Percentiles rank a stretch among this genome's conserved stretches.
Conservation (phyloP, 2,329 filamentous ascomycete genomes). For the Aphanocladium album region DNA sequence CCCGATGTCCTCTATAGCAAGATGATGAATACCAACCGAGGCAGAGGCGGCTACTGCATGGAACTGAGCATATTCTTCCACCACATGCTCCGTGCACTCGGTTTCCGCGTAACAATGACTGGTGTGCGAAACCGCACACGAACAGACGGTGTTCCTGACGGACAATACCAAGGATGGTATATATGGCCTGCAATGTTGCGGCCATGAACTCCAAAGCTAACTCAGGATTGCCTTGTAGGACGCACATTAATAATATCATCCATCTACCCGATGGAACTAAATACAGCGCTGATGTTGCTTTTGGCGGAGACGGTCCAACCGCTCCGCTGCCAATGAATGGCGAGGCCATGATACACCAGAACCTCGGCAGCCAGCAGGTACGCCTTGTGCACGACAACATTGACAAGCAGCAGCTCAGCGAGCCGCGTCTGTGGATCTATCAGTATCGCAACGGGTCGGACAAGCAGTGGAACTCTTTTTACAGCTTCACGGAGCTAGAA, state of each 20-base stretch:
- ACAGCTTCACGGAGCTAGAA: conserved; percentile 62
- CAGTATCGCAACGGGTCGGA: conserved; percentile 47
- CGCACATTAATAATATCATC: conserved; percentile 60
- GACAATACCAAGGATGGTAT: conserved; percentile 45
- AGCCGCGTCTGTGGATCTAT: conserved; percentile 57
- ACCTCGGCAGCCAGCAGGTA: conserved; percentile 51
- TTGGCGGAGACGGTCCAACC: conserved; percentile 59
- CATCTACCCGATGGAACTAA: conserved; percentile 42
- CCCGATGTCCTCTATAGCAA: conserved; percentile 45
- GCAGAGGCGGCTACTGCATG: conserved; percentile 57
- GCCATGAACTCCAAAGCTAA: neutral
- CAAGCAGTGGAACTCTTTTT: conserved; percentile 54
- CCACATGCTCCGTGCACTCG: conserved; percentile 44
- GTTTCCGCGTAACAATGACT: conserved; percentile 49
- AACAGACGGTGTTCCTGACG: conserved; percentile 32
- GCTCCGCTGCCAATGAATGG: conserved; percentile 50
- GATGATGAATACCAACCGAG: conserved; percentile 36
- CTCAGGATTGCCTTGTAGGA: conserved; percentile 18
- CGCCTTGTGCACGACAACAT: conserved; percentile 47
- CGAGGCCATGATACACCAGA: conserved; percentile 31
- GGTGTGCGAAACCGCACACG: conserved; percentile 46
- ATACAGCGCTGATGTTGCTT: conserved; percentile 58
- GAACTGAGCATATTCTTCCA: conserved; percentile 53
- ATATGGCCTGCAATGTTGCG: neutral
- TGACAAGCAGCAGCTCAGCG: conserved; percentile 33